These are phyloP conservation scores for Termitomyces sp. DNA, from an alignment of 768 basidiomycete genomes.

Conservation along the genomic window DNA sequence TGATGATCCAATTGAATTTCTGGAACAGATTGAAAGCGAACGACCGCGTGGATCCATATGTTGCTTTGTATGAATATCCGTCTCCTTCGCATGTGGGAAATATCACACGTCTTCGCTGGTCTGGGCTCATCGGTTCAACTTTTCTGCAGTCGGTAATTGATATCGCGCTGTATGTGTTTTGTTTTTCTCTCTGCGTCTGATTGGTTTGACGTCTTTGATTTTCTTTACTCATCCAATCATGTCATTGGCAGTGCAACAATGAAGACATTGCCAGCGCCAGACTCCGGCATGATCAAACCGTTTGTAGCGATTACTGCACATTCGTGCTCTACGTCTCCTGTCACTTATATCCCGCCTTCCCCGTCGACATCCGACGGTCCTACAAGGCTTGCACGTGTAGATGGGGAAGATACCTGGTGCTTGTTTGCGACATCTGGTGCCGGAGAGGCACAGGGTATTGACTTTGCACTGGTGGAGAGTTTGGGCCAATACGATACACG, in stretches of 20 bases:
- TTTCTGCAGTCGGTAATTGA: conserved; percentile 57
- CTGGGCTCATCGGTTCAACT: conserved; percentile 46
- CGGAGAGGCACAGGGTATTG: conserved; percentile 8
- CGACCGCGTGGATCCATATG: conserved; percentile 66
- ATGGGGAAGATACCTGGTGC: conserved; percentile 55
- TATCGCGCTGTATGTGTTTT: conserved; percentile 31
- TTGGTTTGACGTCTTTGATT: background rate
- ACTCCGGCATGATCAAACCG: conserved; percentile 12
- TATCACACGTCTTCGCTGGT: conserved; percentile 57
- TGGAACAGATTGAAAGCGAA: conserved; percentile 49
- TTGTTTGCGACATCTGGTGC: conserved; percentile 32
- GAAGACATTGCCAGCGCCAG: conserved; percentile 2
- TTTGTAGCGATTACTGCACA: conserved; percentile 48
- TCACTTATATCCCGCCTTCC: conserved; percentile 43
- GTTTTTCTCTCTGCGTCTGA: background rate
- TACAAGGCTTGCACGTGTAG: conserved; percentile 38
- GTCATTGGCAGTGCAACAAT: conserved; percentile 6
- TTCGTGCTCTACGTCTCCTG: conserved; percentile 41
- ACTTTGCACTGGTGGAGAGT: conserved; percentile 35
- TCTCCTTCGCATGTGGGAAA: conserved; percentile 39
- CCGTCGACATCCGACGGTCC: conserved; percentile 23
- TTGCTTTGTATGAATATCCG: conserved; percentile 63
- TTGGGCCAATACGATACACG: conserved; percentile 28
- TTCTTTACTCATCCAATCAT: background rate
- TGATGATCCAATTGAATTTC: background rate